Evolutionary conservation across 2,329 filamentous ascomycete genomes (phyloP).

Genomic region (Coniella vitis): DNA sequence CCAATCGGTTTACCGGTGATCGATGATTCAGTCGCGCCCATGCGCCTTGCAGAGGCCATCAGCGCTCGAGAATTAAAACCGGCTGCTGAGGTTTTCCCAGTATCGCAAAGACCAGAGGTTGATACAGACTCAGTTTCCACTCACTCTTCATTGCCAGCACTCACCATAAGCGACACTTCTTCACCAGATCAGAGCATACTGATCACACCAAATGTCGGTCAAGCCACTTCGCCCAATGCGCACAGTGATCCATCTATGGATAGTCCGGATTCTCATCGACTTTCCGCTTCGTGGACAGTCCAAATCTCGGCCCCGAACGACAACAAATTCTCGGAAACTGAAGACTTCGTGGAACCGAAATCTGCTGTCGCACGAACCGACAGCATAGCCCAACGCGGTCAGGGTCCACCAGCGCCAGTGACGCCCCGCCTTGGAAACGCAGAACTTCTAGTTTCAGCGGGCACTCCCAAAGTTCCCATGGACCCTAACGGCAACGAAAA

Average conservation of each 20-base stretch:
- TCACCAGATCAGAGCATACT: conserved; percentile 25
- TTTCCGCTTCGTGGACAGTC: not conserved
- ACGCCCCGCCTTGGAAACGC: not conserved
- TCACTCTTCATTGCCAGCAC: conserved; percentile 25
- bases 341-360: not conserved
- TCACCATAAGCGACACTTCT: conserved; percentile 24
- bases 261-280: conserved; percentile 5
- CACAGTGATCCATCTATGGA: conserved; percentile 3
- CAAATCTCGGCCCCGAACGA: conserved; percentile 3
- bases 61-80: conserved; percentile 1
- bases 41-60: not conserved
- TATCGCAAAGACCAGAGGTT: not conserved
- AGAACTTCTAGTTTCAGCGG: not conserved
- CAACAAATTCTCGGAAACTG: not conserved
- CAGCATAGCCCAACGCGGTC: not conserved
- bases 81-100: conserved; percentile 5
- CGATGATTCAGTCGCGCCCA: not conserved
- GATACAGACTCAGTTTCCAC: conserved; percentile 17
- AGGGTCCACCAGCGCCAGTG: not conserved
- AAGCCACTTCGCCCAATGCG: conserved; percentile 14
- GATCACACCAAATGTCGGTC: conserved; percentile 21
- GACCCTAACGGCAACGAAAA: not conserved
- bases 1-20: not conserved
- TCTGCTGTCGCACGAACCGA: not conserved
- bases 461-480: not conserved